A percentile compares a stretch with the other conserved stretches of the same genome.
phyloP scores from a whole-genome alignment of 768 basidiomycete species.

The Naematelia encephala region DNA sequence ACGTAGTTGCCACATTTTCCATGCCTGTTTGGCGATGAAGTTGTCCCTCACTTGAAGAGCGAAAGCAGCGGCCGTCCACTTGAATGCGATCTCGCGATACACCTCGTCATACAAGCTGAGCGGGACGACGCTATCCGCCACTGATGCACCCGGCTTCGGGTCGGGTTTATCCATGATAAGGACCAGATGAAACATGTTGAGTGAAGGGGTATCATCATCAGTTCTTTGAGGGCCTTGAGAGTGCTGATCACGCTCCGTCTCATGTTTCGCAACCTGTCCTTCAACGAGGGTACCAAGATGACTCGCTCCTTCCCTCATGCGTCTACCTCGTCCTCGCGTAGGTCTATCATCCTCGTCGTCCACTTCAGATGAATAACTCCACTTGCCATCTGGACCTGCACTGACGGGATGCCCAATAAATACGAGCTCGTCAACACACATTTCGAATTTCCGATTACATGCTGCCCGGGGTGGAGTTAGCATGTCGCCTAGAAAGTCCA shows the following conservation, averaged over 20 bases:
- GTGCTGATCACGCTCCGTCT: neutral
- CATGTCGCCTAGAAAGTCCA: conserved; percentile 74
- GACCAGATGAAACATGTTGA: conserved; percentile 68
- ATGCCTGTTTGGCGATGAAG: conserved; percentile 80
- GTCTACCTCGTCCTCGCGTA: conserved; percentile 12
- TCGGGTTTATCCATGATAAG: conserved; percentile 85
- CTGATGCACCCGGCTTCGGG: conserved; percentile 53
- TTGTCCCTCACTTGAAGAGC: conserved; percentile 83
- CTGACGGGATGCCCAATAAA: conserved; percentile 95
- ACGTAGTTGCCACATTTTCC: conserved; percentile 64
- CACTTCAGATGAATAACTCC: conserved; percentile 57
- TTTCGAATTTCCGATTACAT: conserved; percentile 92
- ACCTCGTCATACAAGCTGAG: conserved; percentile 60
- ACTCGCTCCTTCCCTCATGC: conserved; percentile 21
- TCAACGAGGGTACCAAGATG: conserved; percentile 27
- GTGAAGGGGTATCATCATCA: conserved; percentile 30
- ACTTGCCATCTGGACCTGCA: conserved; percentile 66
- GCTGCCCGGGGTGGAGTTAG: conserved; percentile 72
- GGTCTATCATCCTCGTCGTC: conserved; percentile 21
- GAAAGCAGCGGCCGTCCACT: conserved; percentile 84
- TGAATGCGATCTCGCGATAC: conserved; percentile 84
- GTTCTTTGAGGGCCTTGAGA: neutral
- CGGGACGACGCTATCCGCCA: conserved; percentile 17
- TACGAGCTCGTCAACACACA: conserved; percentile 82
- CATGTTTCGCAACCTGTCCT: neutral